Percentiles rank a stretch among this genome's conserved stretches.
Conservation (phyloP, 495 filamentous ascomycete genomes). For the Pseudoneurospora amorphoporcata region DNA sequence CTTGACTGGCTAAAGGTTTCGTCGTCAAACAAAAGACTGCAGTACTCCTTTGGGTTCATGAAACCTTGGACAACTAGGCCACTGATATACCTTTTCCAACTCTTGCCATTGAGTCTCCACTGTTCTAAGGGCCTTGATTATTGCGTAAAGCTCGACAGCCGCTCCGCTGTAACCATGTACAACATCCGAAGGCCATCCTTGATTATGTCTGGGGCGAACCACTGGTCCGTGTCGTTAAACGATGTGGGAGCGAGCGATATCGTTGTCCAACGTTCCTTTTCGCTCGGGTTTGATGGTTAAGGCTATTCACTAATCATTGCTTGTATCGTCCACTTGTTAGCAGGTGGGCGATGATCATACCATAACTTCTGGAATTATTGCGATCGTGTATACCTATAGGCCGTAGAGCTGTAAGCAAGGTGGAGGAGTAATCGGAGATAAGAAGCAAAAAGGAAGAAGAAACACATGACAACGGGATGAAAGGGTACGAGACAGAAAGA, state of each 20-base stretch:
- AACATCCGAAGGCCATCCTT: neutral
- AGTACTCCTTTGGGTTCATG: neutral
- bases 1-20: slow-evolving; percentile 6
- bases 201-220: neutral
- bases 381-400: neutral
- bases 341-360: neutral
- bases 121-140: neutral
- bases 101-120: neutral
- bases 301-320: neutral
- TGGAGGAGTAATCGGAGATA: neutral
- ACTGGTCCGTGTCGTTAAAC: neutral
- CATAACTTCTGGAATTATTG: neutral
- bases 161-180: neutral
- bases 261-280: neutral
- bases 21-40: slow-evolving; percentile 4
- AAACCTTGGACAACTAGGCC: neutral
- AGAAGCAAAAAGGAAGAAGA: neutral
- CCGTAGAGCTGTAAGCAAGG: neutral
- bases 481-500: neutral
- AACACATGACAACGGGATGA: too few relatives aligned
- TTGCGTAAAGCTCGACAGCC: neutral
- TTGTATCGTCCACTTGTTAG: neutral
- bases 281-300: neutral
- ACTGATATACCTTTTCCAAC: neutral
- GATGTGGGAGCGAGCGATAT: neutral